Conservation (phyloP, 345 rosid genomes). For the Camelina laxa region DNA sequence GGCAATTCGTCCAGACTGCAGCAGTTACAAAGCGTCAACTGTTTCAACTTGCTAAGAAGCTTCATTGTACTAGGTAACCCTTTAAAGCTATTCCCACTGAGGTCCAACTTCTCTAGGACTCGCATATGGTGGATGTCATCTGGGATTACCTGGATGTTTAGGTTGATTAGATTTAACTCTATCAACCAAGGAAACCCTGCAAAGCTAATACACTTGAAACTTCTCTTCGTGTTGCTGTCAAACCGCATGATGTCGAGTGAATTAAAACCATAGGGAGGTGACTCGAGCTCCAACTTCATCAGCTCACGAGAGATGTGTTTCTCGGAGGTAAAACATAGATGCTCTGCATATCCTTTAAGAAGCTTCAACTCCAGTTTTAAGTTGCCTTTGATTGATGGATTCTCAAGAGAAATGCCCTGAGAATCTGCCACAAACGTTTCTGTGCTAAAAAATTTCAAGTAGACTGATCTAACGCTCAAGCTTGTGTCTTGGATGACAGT, state of each 20-base stretch:
- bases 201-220: not conserved
- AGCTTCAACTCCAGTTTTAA: not conserved
- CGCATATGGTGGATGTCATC: conserved; percentile 7
- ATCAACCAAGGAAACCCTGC: conserved; percentile 9
- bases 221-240: not conserved
- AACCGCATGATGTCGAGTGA: conserved; percentile 18
- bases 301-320: not conserved
- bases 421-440: conserved; percentile 1
- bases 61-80: not conserved
- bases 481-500: not conserved
- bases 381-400: conserved; percentile 17
- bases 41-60: conserved; percentile 14
- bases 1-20: not conserved
- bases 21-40: conserved; percentile 24
- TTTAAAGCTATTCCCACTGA: conserved; percentile 4
- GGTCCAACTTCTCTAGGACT: conserved; percentile 27
- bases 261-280: conserved; percentile 22
- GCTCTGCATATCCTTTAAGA: conserved; percentile 12
- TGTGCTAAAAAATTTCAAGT: not conserved
- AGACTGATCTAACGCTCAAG: not conserved
- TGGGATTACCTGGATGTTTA: not conserved
- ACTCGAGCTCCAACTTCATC: conserved; percentile 4
- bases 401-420: not conserved
- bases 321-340: not conserved
- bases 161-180: conserved; percentile 28